Percentiles rank a stretch among this genome's conserved stretches.
Conservation (phyloP, 2,329 filamentous ascomycete species). For the Ophiostoma triangulosporum region DNA sequence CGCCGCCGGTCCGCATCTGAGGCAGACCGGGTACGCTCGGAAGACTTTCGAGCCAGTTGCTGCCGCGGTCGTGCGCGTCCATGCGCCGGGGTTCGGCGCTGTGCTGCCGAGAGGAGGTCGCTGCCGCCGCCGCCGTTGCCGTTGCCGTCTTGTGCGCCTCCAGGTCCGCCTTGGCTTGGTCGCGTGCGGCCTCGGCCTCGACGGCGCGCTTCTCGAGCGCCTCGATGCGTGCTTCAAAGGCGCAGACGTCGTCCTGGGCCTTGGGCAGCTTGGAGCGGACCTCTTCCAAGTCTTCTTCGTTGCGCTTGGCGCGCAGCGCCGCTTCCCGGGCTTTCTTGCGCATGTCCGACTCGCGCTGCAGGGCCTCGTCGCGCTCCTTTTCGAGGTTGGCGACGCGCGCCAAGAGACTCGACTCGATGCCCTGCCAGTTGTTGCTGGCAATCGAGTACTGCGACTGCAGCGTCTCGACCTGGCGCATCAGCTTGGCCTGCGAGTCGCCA, state of each 20-base stretch:
- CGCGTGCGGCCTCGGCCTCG: constrained; percentile 50
- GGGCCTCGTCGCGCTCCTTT: constrained; percentile 79
- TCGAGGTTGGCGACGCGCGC: constrained; percentile 66
- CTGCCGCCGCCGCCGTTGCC: neutral
- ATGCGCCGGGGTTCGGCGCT: constrained; percentile 4
- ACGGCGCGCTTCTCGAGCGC: constrained; percentile 51
- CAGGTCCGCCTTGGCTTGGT: constrained; percentile 37
- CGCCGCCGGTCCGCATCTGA: neutral
- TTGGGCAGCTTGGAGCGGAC: constrained; percentile 48
- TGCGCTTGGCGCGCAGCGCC: constrained; percentile 47
- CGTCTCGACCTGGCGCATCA: constrained; percentile 87
- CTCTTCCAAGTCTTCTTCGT: constrained; percentile 75
- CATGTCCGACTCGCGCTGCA: constrained; percentile 72
- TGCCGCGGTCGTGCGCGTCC: constrained; percentile 26
- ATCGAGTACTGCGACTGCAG: constrained; percentile 90
- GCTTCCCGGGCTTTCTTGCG: constrained; percentile 80
- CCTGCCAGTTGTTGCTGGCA: constrained; percentile 94
- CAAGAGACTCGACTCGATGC: constrained; percentile 77
- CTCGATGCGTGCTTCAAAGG: constrained; percentile 45
- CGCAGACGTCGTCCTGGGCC: constrained; percentile 49
- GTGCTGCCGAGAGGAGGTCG: neutral
- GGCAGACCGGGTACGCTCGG: constrained; percentile 24
- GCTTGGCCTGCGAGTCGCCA: constrained; percentile 75
- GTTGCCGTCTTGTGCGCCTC: constrained; percentile 32
- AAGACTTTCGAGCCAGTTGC: constrained; percentile 41